Evolutionary conservation across 768 basidiomycete species (phyloP).

Genomic region (Rubroboletus satanas): DNA sequence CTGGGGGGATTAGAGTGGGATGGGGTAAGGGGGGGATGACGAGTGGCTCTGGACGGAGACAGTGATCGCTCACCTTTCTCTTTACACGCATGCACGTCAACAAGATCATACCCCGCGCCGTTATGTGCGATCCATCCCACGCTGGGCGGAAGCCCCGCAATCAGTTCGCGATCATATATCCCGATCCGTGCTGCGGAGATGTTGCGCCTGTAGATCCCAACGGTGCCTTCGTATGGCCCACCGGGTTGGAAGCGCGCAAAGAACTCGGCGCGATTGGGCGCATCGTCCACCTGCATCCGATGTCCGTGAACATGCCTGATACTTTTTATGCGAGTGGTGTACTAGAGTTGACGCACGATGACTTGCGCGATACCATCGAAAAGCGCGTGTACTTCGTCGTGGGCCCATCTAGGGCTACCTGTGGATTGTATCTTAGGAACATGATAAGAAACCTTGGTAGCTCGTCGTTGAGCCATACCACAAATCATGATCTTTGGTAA

Average conservation of each 20-base stretch:
- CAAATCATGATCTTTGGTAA: slow-evolving; percentile 29
- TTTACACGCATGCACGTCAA: slow-evolving; percentile 72
- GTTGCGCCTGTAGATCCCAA: slow-evolving; percentile 52
- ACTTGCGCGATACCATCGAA: slow-evolving; percentile 68
- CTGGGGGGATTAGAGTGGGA: too few species aligned
- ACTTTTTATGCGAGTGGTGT: background rate
- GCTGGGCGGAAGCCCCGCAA: slow-evolving; percentile 56
- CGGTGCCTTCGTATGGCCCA: slow-evolving; percentile 46
- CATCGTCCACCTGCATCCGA: slow-evolving; percentile 33
- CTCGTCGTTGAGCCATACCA: slow-evolving; percentile 15
- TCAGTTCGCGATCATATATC: slow-evolving; percentile 46
- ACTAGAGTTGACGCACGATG: slow-evolving; percentile 48
- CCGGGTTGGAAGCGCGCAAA: slow-evolving; percentile 38
- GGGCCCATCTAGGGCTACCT: slow-evolving; percentile 75
- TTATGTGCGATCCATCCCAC: slow-evolving; percentile 86
- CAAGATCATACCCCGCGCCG: slow-evolving; percentile 83
- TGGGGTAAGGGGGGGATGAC: too few species aligned
- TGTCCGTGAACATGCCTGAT: background rate
- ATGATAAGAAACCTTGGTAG: background rate
- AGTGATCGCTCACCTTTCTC: slow-evolving; percentile 62
- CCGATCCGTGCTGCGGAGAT: slow-evolving; percentile 42
- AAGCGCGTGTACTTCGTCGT: slow-evolving; percentile 61
- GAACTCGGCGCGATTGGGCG: slow-evolving; percentile 43
- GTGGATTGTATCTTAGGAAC: background rate
- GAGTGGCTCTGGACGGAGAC: background rate